A percentile compares a stretch with the other conserved stretches of the same genome.
phyloP scores from a whole-genome alignment of 176 grass and related monocot genomes.

The Oryza brachyantha region DNA sequence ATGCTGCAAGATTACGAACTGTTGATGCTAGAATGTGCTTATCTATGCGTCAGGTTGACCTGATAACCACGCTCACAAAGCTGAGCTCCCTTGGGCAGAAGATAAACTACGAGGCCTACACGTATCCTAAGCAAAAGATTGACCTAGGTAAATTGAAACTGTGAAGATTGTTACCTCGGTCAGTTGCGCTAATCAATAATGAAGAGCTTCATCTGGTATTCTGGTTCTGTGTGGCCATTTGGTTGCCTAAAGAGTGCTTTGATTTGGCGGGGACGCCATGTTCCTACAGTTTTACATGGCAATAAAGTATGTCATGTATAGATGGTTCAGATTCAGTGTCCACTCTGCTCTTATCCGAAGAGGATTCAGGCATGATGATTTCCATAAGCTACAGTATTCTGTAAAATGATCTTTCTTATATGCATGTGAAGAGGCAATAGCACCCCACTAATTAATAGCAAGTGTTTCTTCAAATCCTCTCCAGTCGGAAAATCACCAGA shows the following conservation, averaged over 20 bases:
- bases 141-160: conserved; percentile 85
- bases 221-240: neutral
- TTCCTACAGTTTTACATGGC: neutral
- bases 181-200: neutral
- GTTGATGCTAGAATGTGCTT: neutral
- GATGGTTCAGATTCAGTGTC: neutral
- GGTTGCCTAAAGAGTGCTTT: conserved; percentile 5
- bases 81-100: conserved; percentile 77
- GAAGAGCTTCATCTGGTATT: neutral
- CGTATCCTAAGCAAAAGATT: conserved; percentile 83
- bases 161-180: conserved; percentile 22
- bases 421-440: neutral
- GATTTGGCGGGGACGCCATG: neutral
- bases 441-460: neutral
- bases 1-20: neutral
- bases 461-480: neutral
- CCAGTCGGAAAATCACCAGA: neutral
- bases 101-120: conserved; percentile 96
- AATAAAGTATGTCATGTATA: neutral
- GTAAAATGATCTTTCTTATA: neutral
- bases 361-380: neutral
- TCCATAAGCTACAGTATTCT: neutral
- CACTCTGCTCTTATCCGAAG: neutral
- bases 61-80: conserved; percentile 95
- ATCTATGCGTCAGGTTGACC: conserved; percentile 72